A percentile compares a stretch with the other conserved stretches of the same genome.
Evolutionary conservation across 192 early-diverging fungal species (phyloP).

Genomic region (Coemansia interrupta): DNA sequence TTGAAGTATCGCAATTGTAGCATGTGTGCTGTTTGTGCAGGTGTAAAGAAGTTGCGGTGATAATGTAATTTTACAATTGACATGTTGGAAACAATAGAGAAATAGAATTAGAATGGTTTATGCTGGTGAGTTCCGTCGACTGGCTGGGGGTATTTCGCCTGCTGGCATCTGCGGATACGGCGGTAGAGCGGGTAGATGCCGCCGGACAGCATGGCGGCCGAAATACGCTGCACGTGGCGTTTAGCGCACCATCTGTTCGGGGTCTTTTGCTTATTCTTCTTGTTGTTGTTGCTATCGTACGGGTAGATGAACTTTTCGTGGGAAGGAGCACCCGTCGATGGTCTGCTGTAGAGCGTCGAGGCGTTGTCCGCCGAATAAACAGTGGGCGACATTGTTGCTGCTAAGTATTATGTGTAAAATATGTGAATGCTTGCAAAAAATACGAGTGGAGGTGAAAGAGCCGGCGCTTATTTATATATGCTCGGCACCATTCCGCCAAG

Average conservation of each 20-base stretch:
- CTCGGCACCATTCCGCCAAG: too few relatives aligned
- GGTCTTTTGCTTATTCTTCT: background rate
- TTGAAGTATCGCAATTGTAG: too few relatives aligned
- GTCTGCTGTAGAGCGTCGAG: conserved; percentile 10
- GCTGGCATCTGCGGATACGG: conserved; percentile 35
- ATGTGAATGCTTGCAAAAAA: background rate
- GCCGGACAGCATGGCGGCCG: conserved; percentile 14
- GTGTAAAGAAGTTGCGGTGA: too few relatives aligned
- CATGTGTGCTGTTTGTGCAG: too few relatives aligned
- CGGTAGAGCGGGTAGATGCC: conserved; percentile 26
- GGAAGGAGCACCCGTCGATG: background rate
- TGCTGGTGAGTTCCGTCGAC: too few relatives aligned
- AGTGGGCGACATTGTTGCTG: background rate
- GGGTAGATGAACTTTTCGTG: conserved; percentile 11
- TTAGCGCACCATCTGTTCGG: background rate
- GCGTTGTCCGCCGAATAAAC: background rate
- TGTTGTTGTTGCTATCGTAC: conserved; percentile 3
- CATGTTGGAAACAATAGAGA: too few relatives aligned
- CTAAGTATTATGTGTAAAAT: background rate
- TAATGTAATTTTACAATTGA: too few relatives aligned
- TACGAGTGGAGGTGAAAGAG: too few relatives aligned
- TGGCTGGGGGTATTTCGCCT: background rate
- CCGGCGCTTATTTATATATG: too few relatives aligned
- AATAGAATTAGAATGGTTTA: too few relatives aligned
- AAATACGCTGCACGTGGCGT: conserved; percentile 11